A percentile compares a stretch with the other conserved stretches of the same genome.
phyloP scores from a whole-genome alignment of 164 flowering plant species.

The Nymphaea thermarum region DNA sequence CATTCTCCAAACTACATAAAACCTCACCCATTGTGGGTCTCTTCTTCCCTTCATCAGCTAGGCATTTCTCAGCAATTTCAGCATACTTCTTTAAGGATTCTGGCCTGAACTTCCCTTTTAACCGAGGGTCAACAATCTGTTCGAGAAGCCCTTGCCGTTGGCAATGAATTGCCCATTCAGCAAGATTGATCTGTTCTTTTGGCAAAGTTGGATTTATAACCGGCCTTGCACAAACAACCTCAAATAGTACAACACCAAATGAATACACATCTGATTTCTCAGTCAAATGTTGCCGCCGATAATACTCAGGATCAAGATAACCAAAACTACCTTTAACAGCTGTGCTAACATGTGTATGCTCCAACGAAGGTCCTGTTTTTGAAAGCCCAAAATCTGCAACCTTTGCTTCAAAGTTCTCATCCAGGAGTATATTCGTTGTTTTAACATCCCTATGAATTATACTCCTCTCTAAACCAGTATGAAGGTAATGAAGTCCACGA shows the following conservation, averaged over 20 bases:
- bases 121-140: conserved; percentile 38
- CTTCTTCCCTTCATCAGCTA: conserved; percentile 50
- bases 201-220: conserved; percentile 61
- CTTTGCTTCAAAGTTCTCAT: conserved; percentile 54
- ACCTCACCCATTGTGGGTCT: conserved; percentile 71
- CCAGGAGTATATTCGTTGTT: conserved; percentile 60
- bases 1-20: conserved; percentile 60
- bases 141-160: conserved; percentile 39
- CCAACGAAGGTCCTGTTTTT: conserved; percentile 52
- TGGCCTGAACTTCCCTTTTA: conserved; percentile 23
- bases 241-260: conserved; percentile 63
- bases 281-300: conserved; percentile 51
- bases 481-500: conserved; percentile 72
- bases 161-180: conserved; percentile 65
- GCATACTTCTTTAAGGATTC: conserved; percentile 50
- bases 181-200: conserved; percentile 58
- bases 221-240: conserved; percentile 61
- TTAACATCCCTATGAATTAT: conserved; percentile 69
- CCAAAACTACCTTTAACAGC: conserved; percentile 79
- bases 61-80: conserved; percentile 60
- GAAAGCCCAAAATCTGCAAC: conserved; percentile 71
- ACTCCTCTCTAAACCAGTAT: conserved; percentile 55
- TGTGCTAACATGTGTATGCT: conserved; percentile 67
- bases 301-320: conserved; percentile 71
- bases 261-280: conserved; percentile 73